These are phyloP conservation scores for Atkinsonella hypoxylon DNA, from an alignment of 2,329 filamentous ascomycete genomes.

Conservation along the genomic window DNA sequence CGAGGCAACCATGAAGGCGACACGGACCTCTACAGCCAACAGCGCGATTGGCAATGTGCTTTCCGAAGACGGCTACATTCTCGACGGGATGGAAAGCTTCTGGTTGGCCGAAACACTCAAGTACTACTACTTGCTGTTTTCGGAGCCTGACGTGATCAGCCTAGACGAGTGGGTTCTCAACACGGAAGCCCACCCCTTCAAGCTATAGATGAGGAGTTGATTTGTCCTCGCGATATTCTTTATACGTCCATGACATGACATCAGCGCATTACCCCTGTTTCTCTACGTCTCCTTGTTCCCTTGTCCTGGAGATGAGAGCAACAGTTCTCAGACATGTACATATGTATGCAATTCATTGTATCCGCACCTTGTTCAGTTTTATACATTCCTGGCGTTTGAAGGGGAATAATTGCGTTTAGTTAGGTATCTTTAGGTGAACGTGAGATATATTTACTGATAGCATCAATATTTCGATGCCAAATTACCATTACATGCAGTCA, in stretches of 20 bases:
- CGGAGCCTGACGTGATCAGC: constrained; percentile 42
- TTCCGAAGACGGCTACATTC: constrained; percentile 25
- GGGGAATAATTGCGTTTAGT: too few species aligned
- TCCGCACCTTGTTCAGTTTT: too few species aligned
- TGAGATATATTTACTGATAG: too few species aligned
- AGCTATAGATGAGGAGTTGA: constrained; percentile 5
- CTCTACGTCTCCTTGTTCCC: constrained; percentile 25
- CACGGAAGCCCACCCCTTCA: constrained; percentile 50
- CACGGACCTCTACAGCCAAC: constrained; percentile 54
- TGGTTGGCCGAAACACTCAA: constrained; percentile 67
- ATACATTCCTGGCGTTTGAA: too few species aligned
- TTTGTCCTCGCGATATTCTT: background rate
- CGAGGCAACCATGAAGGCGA: constrained; percentile 53
- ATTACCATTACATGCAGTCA: too few species aligned
- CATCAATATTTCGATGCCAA: too few species aligned
- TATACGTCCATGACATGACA: constrained; percentile 1
- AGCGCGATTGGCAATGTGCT: constrained; percentile 58
- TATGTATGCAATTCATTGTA: too few species aligned
- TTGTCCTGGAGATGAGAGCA: too few species aligned
- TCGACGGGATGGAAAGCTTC: constrained; percentile 73
- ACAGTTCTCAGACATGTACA: too few species aligned
- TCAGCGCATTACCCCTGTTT: constrained; percentile 27
- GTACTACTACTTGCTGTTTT: constrained; percentile 61
- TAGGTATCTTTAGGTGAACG: too few species aligned
- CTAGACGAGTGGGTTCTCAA: constrained; percentile 57